phyloP scores from a whole-genome alignment of 1,284 basidiomycete genomes.

The Papiliotrema fonsecae region DNA sequence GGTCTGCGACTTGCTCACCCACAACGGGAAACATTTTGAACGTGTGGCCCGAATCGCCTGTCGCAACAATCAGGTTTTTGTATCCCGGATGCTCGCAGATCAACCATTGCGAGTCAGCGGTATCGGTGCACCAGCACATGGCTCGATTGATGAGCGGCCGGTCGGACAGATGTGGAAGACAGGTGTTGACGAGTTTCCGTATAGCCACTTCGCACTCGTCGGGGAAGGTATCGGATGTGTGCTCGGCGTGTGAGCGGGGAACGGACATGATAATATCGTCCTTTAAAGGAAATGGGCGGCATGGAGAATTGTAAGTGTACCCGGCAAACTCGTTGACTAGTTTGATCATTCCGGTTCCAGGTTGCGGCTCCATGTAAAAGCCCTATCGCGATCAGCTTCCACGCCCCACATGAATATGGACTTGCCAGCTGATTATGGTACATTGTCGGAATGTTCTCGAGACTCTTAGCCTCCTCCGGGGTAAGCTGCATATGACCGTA shows the following conservation, averaged over 20 bases:
- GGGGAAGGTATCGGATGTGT: conserved; percentile 41
- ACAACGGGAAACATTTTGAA: conserved; percentile 47
- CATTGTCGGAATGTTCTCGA: conserved; percentile 26
- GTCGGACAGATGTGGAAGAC: conserved; percentile 30
- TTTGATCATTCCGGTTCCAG: conserved; percentile 7
- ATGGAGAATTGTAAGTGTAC: conserved; percentile 11
- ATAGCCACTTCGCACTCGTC: conserved; percentile 21
- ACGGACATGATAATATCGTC: conserved; percentile 21
- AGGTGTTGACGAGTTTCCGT: conserved; percentile 21
- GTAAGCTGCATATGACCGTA: conserved; percentile 43
- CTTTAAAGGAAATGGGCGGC: conserved; percentile 3
- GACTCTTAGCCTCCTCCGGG: conserved; percentile 34
- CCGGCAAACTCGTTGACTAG: conserved; percentile 8
- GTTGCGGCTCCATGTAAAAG: conserved; percentile 15
- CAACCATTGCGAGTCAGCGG: conserved; percentile 33
- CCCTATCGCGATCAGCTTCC: conserved; percentile 8
- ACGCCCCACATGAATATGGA: neutral
- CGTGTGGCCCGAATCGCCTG: conserved; percentile 29
- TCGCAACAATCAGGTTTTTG: conserved; percentile 29
- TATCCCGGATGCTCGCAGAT: conserved; percentile 32
- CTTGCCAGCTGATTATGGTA: conserved; percentile 22
- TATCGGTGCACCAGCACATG: conserved; percentile 45
- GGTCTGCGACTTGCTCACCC: conserved; percentile 40
- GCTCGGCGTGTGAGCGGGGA: conserved; percentile 37
- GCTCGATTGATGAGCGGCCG: conserved; percentile 27